A percentile compares a stretch with the other conserved stretches of the same genome.
These are phyloP conservation scores for Eruca vesicaria DNA, from an alignment of 441 rosid species.

Conservation along the genomic window DNA sequence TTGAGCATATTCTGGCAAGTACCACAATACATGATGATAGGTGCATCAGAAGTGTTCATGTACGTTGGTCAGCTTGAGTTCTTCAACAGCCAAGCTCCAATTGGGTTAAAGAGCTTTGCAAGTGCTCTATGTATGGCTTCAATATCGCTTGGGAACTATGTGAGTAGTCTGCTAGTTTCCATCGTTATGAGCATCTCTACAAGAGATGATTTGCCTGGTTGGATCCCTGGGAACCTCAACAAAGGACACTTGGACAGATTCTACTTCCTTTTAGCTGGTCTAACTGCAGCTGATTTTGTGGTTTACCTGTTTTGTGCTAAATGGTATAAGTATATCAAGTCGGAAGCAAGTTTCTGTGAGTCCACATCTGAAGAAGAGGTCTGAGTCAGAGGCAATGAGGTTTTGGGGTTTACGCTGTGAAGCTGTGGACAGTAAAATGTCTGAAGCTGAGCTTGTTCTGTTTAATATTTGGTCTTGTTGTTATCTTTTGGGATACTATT, in stretches of 20 bases:
- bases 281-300: constrained; percentile 53
- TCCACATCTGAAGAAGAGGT: constrained; percentile 18
- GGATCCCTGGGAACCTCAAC: constrained; percentile 76
- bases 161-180: constrained; percentile 65
- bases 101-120: constrained; percentile 70
- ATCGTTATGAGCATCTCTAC: constrained; percentile 61
- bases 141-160: constrained; percentile 69
- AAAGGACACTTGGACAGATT: constrained; percentile 69
- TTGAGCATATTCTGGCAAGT: constrained; percentile 76
- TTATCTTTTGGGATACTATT: neutral
- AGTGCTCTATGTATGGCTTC: constrained; percentile 79
- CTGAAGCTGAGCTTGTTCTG: constrained; percentile 32
- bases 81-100: constrained; percentile 65
- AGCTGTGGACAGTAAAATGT: constrained; percentile 25
- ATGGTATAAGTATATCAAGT: constrained; percentile 59
- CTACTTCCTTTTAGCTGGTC: constrained; percentile 63
- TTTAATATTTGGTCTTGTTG: neutral
- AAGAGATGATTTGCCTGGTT: constrained; percentile 57
- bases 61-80: too few relatives aligned
- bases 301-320: constrained; percentile 54
- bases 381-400: constrained; percentile 21
- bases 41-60: constrained; percentile 49
- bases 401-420: constrained; percentile 30
- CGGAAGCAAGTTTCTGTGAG: constrained; percentile 43
- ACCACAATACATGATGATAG: constrained; percentile 66